Evolutionary conservation across 345 rosid genomes (phyloP).

Genomic region (Theobroma cacao): DNA sequence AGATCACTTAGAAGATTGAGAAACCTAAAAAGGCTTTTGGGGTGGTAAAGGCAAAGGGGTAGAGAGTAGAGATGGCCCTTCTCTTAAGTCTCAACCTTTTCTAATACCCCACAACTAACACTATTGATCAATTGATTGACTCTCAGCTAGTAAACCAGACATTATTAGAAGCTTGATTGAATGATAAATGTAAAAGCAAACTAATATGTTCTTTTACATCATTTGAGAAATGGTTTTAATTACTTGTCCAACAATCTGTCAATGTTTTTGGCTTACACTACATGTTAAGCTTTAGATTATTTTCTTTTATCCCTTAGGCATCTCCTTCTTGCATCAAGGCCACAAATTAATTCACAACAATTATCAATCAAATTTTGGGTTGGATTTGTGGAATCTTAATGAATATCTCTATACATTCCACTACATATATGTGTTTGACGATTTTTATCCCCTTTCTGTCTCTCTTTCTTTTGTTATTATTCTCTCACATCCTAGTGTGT

Average conservation of each 20-base stretch:
- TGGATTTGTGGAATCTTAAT: conserved; percentile 20
- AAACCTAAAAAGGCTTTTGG: conserved; percentile 27
- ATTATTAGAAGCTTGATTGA: conserved; percentile 8
- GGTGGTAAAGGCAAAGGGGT: conserved; percentile 17
- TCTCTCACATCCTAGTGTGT: conserved; percentile 22
- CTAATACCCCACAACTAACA: conserved; percentile 30
- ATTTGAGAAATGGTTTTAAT: not conserved
- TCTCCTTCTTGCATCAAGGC: not conserved
- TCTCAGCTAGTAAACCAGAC: conserved; percentile 9
- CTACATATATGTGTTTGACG: conserved; percentile 23
- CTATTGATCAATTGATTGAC: conserved; percentile 26
- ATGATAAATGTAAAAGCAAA: not conserved
- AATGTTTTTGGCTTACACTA: not conserved
- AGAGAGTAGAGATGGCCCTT: conserved; percentile 16
- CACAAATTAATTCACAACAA: not conserved
- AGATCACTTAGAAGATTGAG: conserved; percentile 10
- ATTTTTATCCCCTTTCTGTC: conserved; percentile 21
- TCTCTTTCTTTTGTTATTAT: conserved; percentile 32
- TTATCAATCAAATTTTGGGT: not conserved
- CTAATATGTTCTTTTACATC: not conserved
- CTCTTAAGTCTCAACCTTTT: conserved; percentile 27
- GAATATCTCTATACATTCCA: conserved; percentile 20
- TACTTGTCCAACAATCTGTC: not conserved
- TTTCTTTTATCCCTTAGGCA: not conserved
- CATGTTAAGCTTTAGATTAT: not conserved